Evolutionary conservation across 129 eudicot species (phyloP).

Genomic region (Centrapalus pauciflorus): DNA sequence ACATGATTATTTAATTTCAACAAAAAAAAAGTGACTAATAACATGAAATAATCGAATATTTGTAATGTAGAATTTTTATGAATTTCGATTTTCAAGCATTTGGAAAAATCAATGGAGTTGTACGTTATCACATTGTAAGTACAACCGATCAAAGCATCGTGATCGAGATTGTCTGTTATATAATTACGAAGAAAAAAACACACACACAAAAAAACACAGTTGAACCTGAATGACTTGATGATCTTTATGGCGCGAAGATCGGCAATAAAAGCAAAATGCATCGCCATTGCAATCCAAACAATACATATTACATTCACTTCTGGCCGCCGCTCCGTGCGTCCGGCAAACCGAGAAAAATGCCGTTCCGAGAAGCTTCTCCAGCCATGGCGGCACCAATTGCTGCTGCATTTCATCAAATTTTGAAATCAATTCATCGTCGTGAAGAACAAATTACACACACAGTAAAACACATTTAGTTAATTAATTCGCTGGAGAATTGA

Average conservation of each 20-base stretch:
- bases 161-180: constrained; percentile 12
- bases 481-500: too few species aligned
- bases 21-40: neutral
- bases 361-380: constrained; percentile 60
- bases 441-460: neutral
- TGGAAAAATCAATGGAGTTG: constrained; percentile 9
- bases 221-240: constrained; percentile 92
- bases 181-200: neutral
- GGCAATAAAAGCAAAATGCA: constrained; percentile 88
- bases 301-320: constrained; percentile 94
- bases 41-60: neutral
- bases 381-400: constrained; percentile 80
- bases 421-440: neutral
- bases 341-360: constrained; percentile 68
- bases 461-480: neutral
- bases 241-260: constrained; percentile 84
- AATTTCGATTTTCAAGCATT: neutral
- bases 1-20: constrained; percentile 7
- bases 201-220: neutral
- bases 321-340: constrained; percentile 73
- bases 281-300: constrained; percentile 75
- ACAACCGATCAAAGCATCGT: constrained; percentile 11
- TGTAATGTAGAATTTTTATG: neutral
- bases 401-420: constrained; percentile 23
- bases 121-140: constrained; percentile 8